phyloP scores from a whole-genome alignment of 306 rosid species.

The Gynostemma pentaphyllum region DNA sequence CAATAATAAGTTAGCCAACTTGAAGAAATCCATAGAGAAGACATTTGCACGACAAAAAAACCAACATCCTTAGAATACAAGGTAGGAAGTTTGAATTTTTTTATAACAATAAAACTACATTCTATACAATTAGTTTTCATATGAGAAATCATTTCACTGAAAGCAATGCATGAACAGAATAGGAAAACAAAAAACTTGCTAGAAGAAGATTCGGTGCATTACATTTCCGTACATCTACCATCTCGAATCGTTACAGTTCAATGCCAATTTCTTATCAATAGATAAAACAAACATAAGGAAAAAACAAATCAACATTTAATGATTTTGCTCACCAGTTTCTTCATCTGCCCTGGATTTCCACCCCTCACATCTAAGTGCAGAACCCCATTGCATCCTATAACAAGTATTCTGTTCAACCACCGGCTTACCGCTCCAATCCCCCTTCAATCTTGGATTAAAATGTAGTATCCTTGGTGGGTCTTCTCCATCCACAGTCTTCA shows the following conservation, averaged over 20 bases:
- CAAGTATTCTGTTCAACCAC: conserved; percentile 89
- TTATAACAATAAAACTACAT: background rate
- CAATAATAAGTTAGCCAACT: conserved; percentile 24
- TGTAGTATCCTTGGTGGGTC: conserved; percentile 89
- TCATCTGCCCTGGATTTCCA: conserved; percentile 79
- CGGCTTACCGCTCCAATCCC: conserved; percentile 89
- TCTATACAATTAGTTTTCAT: background rate
- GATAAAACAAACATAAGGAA: background rate
- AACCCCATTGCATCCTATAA: conserved; percentile 92
- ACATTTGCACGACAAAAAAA: conserved; percentile 1
- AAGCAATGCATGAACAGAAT: background rate
- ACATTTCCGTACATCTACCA: background rate
- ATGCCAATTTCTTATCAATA: background rate
- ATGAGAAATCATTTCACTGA: background rate
- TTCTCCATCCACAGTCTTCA: conserved; percentile 85
- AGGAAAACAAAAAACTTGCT: background rate
- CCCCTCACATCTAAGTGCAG: conserved; percentile 78
- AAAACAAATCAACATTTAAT: background rate
- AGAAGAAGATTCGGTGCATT: background rate
- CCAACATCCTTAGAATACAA: background rate
- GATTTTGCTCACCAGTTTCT: conserved; percentile 52
- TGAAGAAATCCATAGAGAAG: background rate
- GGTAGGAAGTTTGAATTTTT: background rate
- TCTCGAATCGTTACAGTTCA: conserved; percentile 2
- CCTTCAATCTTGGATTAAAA: conserved; percentile 90